Percentiles rank a stretch among this genome's conserved stretches.
phyloP scores from a whole-genome alignment of 179 eudicot genomes.

The Silene vulgaris region DNA sequence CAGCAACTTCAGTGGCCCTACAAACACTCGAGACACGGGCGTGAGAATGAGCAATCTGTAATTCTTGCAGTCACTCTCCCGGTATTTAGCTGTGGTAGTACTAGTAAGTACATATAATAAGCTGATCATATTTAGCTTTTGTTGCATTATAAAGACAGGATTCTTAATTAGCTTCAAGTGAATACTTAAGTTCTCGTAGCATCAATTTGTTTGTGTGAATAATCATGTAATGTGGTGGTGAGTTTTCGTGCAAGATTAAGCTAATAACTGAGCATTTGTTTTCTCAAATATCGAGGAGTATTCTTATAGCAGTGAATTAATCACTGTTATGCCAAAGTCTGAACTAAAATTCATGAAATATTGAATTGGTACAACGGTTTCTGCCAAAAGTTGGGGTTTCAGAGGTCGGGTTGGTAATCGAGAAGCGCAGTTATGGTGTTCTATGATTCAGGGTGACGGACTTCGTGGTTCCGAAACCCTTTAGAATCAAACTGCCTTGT shows the following conservation, averaged over 20 bases:
- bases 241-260: neutral
- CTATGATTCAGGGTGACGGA: too few relatives aligned
- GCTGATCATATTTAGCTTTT: neutral
- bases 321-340: too few relatives aligned
- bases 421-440: too few relatives aligned
- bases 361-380: too few relatives aligned
- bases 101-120: neutral
- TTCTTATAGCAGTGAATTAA: too few relatives aligned
- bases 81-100: neutral
- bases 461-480: too few relatives aligned
- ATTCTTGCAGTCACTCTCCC: neutral
- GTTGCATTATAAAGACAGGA: neutral
- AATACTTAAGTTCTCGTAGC: neutral
- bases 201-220: neutral
- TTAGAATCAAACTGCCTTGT: too few relatives aligned
- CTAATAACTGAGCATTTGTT: neutral
- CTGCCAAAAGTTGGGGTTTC: too few relatives aligned
- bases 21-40: conserved; percentile 46
- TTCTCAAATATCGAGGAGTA: neutral
- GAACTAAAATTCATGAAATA: too few relatives aligned
- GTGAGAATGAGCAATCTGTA: conserved; percentile 60
- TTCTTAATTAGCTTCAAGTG: conserved; percentile 3
- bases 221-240: conserved; percentile 4
- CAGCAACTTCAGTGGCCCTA: conserved; percentile 31
- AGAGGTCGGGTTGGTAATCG: too few relatives aligned